Evolutionary conservation across 352 stramenopile genomes (phyloP).

Genomic region (Pythium aquatile): DNA sequence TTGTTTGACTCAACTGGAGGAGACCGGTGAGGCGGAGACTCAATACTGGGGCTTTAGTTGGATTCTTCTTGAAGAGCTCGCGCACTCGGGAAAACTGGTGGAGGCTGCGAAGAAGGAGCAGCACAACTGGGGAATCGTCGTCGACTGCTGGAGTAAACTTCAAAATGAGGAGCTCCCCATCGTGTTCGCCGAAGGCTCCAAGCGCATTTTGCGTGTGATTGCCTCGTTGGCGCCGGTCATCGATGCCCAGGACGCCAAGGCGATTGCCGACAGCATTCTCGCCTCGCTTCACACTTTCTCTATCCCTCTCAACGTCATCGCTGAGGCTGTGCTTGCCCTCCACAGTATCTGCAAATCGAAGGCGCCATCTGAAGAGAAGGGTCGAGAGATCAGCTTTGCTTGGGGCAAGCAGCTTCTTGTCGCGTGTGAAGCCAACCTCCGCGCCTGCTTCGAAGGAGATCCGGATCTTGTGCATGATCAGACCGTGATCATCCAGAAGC

Average conservation of each 20-base stretch:
- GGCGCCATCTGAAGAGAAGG: constrained; percentile 47
- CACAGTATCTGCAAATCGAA: constrained; percentile 82
- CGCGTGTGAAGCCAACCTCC: constrained; percentile 60
- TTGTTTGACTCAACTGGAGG: constrained; percentile 39
- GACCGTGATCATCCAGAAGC: constrained; percentile 65
- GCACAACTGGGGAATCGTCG: constrained; percentile 61
- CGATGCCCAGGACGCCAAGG: constrained; percentile 68
- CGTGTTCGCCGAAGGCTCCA: constrained; percentile 73
- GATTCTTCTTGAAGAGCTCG: constrained; percentile 79
- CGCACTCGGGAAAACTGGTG: constrained; percentile 54
- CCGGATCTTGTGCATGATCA: constrained; percentile 52
- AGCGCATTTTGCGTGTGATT: constrained; percentile 82
- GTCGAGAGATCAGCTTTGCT: constrained; percentile 54
- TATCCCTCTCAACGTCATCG: constrained; percentile 77
- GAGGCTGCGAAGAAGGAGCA: constrained; percentile 54
- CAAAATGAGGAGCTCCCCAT: constrained; percentile 61
- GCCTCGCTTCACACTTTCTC: constrained; percentile 71
- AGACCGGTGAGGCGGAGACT: constrained; percentile 38
- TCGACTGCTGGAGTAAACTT: constrained; percentile 82
- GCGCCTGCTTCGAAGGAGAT: constrained; percentile 57
- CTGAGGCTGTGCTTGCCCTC: constrained; percentile 66
- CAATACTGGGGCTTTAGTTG: constrained; percentile 82
- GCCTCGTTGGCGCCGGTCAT: constrained; percentile 71
- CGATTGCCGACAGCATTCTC: constrained; percentile 71
- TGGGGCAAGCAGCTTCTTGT: constrained; percentile 70